These are phyloP conservation scores for Penicillium vulpinum DNA, from an alignment of 2,329 filamentous ascomycete genomes.

Conservation along the genomic window DNA sequence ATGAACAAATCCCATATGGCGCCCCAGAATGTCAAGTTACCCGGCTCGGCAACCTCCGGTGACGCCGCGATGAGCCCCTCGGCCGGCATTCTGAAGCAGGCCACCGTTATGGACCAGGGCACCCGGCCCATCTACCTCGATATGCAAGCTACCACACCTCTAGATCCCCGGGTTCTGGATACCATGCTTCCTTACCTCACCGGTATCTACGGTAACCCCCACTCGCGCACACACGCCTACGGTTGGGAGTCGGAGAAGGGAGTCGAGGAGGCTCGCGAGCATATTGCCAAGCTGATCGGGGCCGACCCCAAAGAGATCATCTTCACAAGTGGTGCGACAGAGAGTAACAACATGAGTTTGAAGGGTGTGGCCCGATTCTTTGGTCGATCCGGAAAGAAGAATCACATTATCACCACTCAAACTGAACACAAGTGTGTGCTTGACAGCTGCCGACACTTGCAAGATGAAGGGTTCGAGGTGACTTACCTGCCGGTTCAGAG, in stretches of 20 bases:
- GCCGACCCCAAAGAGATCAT: slow-evolving; percentile 98
- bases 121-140: slow-evolving; percentile 95
- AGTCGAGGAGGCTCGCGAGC: slow-evolving; percentile 78
- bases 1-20: slow-evolving; percentile 57
- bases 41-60: slow-evolving; percentile 57
- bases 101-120: slow-evolving; percentile 88
- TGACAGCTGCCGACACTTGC: slow-evolving; percentile 93
- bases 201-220: slow-evolving; percentile 92
- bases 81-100: slow-evolving; percentile 82
- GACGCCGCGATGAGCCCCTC: slow-evolving; percentile 78
- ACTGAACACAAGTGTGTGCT: slow-evolving; percentile 99
- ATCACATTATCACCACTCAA: slow-evolving; percentile 94
- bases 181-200: slow-evolving; percentile 95
- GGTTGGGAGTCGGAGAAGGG: slow-evolving; percentile 98
- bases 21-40: slow-evolving; percentile 60
- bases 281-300: slow-evolving; percentile 84
- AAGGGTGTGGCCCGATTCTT: slow-evolving; percentile 98
- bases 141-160: slow-evolving; percentile 95
- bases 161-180: slow-evolving; percentile 91
- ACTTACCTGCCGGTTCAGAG: slow-evolving; percentile 92
- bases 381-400: slow-evolving; percentile 90
- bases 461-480: slow-evolving; percentile 93
- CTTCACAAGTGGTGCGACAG: slow-evolving; percentile 95
- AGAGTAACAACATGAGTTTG: slow-evolving; percentile 99
- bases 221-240: slow-evolving; percentile 95